Evolutionary conservation across 441 rosid species (phyloP), one percentile per base, ranked within the genome.

Genomic region (Populus trichocarpa): DNA sequence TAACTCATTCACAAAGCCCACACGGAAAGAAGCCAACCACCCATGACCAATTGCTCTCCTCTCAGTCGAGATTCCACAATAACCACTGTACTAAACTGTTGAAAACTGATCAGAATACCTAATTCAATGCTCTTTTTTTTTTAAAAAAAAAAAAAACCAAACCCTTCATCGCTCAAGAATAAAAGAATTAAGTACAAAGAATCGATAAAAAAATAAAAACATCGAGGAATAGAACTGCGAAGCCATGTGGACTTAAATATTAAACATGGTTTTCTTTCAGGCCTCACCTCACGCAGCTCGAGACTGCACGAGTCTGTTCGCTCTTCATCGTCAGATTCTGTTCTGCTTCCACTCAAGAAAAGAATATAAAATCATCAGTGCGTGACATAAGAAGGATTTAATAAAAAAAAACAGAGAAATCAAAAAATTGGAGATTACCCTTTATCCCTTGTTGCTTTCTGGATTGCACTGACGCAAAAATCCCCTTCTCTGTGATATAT

Each of bases 261-360:
- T 53, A 74, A 33, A 22, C 65, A 33, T 46, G 40, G 30, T 70
- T 25, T 46, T 12, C n/a, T 26, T 65, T 69, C 35, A 13, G 30
- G 33, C 69, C 77, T 66, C n/a, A 8, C 67, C 76, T 78, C 76
- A 50, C 59, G 35, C 65, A 12, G 28, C 74, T 35, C 72, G 72
- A 84, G 81, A 84, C 67, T n/a, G 78, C 82, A 86, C 89, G 82
- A 82, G 81, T 40, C 77, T 42, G 72, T 68, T 69, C 28, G 14
- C 23, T 26, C 73, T 73, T 74, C 76, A 38, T 67, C 80, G 11
- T 70, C 85, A 75, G 71, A 64, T 74, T 74, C 84, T 23, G 75
- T 46, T 72, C 77, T 16, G 6, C 57, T n/a, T 4, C 23, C 46
- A n/a, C 12, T 38, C 18, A 30, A 68, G 12, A 38, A 59, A 59